Evolutionary conservation across 2,329 filamentous ascomycete species (phyloP).

Genomic region (Aspergillus sp.): DNA sequence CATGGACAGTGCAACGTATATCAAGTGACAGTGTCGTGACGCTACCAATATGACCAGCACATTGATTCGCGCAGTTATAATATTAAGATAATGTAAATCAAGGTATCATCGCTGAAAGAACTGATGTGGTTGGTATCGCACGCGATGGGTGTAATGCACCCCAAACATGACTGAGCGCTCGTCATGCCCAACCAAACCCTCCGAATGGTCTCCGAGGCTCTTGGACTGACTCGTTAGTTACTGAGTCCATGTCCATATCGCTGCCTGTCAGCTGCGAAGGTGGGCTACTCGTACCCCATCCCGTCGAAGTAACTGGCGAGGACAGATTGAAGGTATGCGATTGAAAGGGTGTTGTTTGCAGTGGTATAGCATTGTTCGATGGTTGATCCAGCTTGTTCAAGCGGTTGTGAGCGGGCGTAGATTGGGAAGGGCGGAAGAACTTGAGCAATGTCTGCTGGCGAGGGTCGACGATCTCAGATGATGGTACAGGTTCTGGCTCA

Average conservation of each 20-base stretch:
- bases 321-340: conserved; percentile 21
- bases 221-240: conserved; percentile 23
- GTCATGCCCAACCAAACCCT: conserved; percentile 37
- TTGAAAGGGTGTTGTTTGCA: conserved; percentile 23
- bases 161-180: conserved; percentile 1
- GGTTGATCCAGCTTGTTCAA: conserved; percentile 19
- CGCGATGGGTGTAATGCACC: background rate
- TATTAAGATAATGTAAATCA: background rate
- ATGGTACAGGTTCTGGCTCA: conserved; percentile 28
- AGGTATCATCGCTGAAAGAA: conserved; percentile 7
- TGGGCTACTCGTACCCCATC: conserved; percentile 28
- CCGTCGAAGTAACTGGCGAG: conserved; percentile 20
- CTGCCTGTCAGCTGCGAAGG: conserved; percentile 21
- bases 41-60: conserved; percentile 8
- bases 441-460: conserved; percentile 44
- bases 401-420: conserved; percentile 20
- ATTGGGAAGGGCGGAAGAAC: conserved; percentile 40
- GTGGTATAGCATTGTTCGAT: conserved; percentile 22
- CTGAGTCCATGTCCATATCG: conserved; percentile 37
- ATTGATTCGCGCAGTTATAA: background rate
- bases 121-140: background rate
- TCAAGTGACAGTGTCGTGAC: background rate
- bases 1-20: no score
- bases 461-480: conserved; percentile 36
- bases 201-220: conserved; percentile 30